Evolutionary conservation across 805 yeast species (phyloP), one percentile per base, ranked within the genome.

Genomic region (Kazachstania psychrophila): DNA sequence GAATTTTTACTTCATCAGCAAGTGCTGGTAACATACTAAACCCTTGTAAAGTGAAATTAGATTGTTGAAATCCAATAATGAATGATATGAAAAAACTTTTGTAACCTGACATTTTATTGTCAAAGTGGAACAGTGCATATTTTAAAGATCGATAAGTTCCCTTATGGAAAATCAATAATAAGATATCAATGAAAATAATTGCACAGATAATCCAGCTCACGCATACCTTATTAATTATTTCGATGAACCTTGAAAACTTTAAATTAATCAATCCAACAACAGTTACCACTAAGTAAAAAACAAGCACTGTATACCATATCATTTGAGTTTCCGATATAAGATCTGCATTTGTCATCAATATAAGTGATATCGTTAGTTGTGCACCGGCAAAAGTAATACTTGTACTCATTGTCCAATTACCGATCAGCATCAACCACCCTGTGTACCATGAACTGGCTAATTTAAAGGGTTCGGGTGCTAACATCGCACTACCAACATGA

Each of bases 21-120:
- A 84, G 72, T 5, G 89, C 77, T 14, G 85, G 82, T 19, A 84
- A 65, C 73, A 83, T 76, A 19, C 89, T 89, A 56, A 80, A 84
- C 0, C 92, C 94, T 41, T 83, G 84, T 51, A 83, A 65, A 16
- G 89, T 82, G 58, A 81, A 80, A 23, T 82, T 76, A 1, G 87
- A 77, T 43, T 83, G 80, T 57, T 80, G 87, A 40, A 84, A 70
- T 0, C 92, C 92, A 30, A 84, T 74, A 35, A 84, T 60, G 43
- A 83, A 83, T 2, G 92, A 85, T 42, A 83, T 48, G 2, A 74
- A 69, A 33, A 66, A 70, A 13, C 84, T 79, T 5, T 37, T 25
- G 80, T 87, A 82, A 3, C 92, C 94, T 5, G 87, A 77, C 34
- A 85, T 57, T 7, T 77, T 62, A 35, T 79, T 79, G 56, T 82